Evolutionary conservation across 495 filamentous ascomycete species (phyloP).

Genomic region (Penicillium taxi): DNA sequence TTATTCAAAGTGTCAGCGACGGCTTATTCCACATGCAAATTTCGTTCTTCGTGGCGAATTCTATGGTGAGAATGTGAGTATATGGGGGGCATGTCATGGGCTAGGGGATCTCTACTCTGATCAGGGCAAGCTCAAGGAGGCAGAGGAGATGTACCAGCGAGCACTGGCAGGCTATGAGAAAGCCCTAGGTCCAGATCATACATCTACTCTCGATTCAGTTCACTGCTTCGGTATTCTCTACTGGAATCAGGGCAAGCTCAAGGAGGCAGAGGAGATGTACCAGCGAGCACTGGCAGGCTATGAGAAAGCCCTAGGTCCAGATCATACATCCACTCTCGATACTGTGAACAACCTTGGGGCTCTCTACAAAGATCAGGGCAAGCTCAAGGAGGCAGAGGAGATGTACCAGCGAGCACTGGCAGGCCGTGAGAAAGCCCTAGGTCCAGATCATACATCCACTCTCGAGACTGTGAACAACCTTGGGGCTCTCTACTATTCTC

Average conservation of each 20-base stretch:
- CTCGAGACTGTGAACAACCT: conserved; percentile 2
- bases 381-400: background rate
- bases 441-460: background rate
- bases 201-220: too few species aligned
- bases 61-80: background rate
- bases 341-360: background rate
- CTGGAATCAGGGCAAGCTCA: too few species aligned
- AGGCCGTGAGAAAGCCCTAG: background rate
- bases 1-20: conserved; percentile 24
- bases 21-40: conserved; percentile 33
- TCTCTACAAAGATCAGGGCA: background rate
- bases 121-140: too few species aligned
- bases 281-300: too few species aligned
- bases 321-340: too few species aligned
- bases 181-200: too few species aligned
- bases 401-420: conserved; percentile 1
- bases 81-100: conserved; percentile 10
- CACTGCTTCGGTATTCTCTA: too few species aligned
- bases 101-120: too few species aligned
- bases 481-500: conserved; percentile 7
- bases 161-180: too few species aligned
- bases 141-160: too few species aligned
- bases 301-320: too few species aligned
- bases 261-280: too few species aligned
- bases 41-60: conserved; percentile 6